These are phyloP conservation scores for Leccinum griseonigrum DNA, from an alignment of 1,284 basidiomycete genomes.

Conservation along the genomic window DNA sequence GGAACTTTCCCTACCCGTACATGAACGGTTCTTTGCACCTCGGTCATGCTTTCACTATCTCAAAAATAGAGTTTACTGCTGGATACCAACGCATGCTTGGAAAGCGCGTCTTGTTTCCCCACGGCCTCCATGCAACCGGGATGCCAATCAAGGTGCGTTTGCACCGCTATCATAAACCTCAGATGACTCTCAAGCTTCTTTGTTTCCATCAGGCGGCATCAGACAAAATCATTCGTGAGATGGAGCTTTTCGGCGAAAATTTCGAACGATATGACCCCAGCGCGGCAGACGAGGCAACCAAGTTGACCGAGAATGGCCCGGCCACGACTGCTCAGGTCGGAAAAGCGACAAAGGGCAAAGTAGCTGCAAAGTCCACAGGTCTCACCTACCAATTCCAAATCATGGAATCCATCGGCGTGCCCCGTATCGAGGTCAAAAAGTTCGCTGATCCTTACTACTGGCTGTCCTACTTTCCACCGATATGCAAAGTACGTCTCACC, in stretches of 20 bases:
- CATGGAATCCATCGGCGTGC: constrained; percentile 91
- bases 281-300: constrained; percentile 47
- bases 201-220: constrained; percentile 67
- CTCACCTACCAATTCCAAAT: constrained; percentile 99
- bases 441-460: constrained; percentile 95
- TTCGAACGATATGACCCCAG: constrained; percentile 72
- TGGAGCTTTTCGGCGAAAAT: constrained; percentile 92
- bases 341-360: constrained; percentile 97
- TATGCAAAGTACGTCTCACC: constrained; percentile 67
- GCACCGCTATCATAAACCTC: neutral
- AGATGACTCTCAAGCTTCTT: neutral
- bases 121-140: constrained; percentile 96
- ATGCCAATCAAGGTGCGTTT: constrained; percentile 94
- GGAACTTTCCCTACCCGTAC: constrained; percentile 94
- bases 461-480: constrained; percentile 95
- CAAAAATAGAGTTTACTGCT: constrained; percentile 96
- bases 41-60: constrained; percentile 98
- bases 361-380: constrained; percentile 91
- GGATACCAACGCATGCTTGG: constrained; percentile 97
- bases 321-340: constrained; percentile 48
- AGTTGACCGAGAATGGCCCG: constrained; percentile 37
- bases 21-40: constrained; percentile 99
- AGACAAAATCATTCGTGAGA: constrained; percentile 97
- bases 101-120: constrained; percentile 92
- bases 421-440: constrained; percentile 88